Base-by-base conservation (phyloP, 2,329 filamentous ascomycete genomes). In the Aureobasidium vineae region DNA sequence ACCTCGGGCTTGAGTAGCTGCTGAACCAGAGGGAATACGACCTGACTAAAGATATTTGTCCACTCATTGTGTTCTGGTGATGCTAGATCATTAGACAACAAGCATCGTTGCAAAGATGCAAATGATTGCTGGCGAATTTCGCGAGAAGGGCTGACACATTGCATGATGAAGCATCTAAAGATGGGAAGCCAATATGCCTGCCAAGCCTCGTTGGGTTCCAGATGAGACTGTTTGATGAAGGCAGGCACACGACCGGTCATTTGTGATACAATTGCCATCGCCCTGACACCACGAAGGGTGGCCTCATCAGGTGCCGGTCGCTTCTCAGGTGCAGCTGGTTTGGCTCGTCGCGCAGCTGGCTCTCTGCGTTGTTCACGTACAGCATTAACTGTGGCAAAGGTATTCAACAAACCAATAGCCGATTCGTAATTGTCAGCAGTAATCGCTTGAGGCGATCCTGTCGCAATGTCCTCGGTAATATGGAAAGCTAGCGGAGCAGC, bases 121-220 rank as follows among this genome's bases (percentile, higher is more conserved):
- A 98, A 91, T 1, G 95, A 92, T 73, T 96, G 86, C 72, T 96
- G 90, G 3, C 95, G 88, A 67, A 99, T 91, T 72, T 97, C 93
- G 65, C 94, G 90, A 74, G 92, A 97, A 0, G 93, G 92, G 75
- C 98, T 99, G 64, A 91, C 91, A 78, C 93, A 97, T 78, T 99
- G 95, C 5, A 87, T 87, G 3, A 90, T 95, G 21, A 99, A 81
- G 6, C 92, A 90, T 71, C 92, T 87, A 78, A 99, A 95, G 31
- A 99, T 92, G 1, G 94, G 95, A 16, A 93, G 88, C 95, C 95
- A 99, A 77, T 99, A 99, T 10, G 95, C 92, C 60, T 92, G 92
- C 95, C 95, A 99, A 16, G 95, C 95, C 90, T 71, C 68, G 47
- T 71, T 70, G 65, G 72, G 71, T 68, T 97, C 95, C 2, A 98